Evolutionary conservation across 2,329 filamentous ascomycete genomes (phyloP), one percentile per base, ranked within the genome.

Genomic region (Bretziella fagacearum): DNA sequence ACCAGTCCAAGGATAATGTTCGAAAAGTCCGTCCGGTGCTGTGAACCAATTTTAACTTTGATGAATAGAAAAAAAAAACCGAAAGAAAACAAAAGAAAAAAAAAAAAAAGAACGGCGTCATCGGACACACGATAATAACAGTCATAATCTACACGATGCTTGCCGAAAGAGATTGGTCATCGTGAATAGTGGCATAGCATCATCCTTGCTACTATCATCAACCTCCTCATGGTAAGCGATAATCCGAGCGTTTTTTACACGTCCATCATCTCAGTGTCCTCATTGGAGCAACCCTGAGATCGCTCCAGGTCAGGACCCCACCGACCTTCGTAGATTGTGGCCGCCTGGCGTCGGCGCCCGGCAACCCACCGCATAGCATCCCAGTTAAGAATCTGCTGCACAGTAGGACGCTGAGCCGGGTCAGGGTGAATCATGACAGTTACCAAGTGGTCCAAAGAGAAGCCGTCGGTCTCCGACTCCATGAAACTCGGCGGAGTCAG

Each of bases 241-340:
- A 23, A 25, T 18, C n/a, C 8, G 27, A 46, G 33, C 10, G 4
- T 29, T 13, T 18, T 52, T 62, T 63, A 76, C 46, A 71, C 70
- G 54, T 74, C 73, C 13, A 64, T 74, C 73, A 77, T 77, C 57
- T 74, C 72, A 3, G 70, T 73, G 53, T 77, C 73, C 56, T 74
- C 72, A 69, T 71, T 53, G 75, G 71, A 10, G 51, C 40, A 17
- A 22, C 20, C 3, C 13, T 46, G 33, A 4, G 36, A 29, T 6
- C 27, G 41, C 20, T 50, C 25, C 3, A 41, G 13, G n/a, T 66
- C 79, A 26, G 89, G 89, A 3, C 91, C 91, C 82, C 87, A 98
- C 59, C 84, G 91, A 52, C 91, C 91, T 64, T 98, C 91, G 56
- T 83, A 98, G 46, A 98, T 79, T 0, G 86, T 95, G n/a, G 91